Conservation (phyloP, 179 eudicot species). For the Beta macrorhiza region DNA sequence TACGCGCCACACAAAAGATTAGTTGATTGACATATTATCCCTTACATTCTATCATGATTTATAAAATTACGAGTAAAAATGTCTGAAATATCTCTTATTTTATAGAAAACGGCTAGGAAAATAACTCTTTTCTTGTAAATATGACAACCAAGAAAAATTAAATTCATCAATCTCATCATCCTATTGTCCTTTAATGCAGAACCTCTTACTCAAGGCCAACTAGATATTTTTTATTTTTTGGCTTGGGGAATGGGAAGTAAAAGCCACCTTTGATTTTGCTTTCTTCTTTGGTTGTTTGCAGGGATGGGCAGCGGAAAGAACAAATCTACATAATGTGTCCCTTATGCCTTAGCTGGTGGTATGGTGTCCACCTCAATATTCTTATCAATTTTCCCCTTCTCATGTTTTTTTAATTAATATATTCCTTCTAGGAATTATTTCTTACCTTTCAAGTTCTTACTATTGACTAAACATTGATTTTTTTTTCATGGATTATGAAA, state of each 20-base stretch:
- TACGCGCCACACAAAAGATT: too few species aligned
- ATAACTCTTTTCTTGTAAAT: too few species aligned
- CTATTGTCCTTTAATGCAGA: constrained; percentile 11
- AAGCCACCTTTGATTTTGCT: background rate
- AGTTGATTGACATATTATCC: too few species aligned
- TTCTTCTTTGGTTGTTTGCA: background rate
- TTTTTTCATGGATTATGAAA: too few species aligned
- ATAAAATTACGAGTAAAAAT: too few species aligned
- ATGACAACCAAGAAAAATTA: background rate
- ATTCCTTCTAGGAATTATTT: background rate
- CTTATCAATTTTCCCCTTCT: background rate
- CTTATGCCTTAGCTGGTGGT: background rate
- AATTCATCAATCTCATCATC: background rate
- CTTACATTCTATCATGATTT: too few species aligned
- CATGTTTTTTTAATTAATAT: background rate
- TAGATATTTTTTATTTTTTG: background rate
- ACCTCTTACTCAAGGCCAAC: background rate
- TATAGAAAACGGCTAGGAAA: too few species aligned
- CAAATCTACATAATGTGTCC: background rate
- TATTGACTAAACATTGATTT: background rate
- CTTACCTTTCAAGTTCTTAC: background rate
- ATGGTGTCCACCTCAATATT: constrained; percentile 11
- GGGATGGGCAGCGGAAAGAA: constrained; percentile 1
- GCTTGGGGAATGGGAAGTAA: too few species aligned
- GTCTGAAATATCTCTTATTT: too few species aligned